Evolutionary conservation across 331 rosid species (phyloP).

Genomic region (Rosa hybrid): DNA sequence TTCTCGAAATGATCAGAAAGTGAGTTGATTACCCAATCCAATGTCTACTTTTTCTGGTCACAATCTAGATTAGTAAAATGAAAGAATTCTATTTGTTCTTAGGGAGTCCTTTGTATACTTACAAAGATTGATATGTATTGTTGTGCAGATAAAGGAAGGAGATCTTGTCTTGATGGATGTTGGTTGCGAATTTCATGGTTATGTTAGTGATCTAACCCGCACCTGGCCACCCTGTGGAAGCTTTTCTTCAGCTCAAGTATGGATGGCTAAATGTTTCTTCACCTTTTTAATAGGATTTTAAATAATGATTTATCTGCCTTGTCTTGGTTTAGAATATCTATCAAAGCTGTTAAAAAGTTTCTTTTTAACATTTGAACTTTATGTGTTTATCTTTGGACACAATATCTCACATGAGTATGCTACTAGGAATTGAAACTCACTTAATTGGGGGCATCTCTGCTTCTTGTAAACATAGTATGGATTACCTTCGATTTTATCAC

Average conservation of each 20-base stretch:
- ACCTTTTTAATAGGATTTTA: not conserved
- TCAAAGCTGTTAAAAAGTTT: not conserved
- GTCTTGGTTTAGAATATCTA: not conserved
- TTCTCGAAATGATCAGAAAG: conserved; percentile 88
- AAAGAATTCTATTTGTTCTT: not conserved
- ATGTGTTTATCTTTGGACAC: not conserved
- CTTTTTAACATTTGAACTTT: not conserved
- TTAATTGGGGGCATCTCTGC: not conserved
- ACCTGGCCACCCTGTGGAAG: conserved; percentile 96
- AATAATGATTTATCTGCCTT: not conserved
- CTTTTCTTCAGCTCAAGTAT: conserved; percentile 81
- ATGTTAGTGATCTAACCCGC: conserved; percentile 92
- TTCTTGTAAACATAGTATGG: not conserved
- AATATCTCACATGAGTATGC: not conserved
- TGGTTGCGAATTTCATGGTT: conserved; percentile 93
- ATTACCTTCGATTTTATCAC: not conserved
- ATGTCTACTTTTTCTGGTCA: not conserved
- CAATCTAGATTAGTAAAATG: not conserved
- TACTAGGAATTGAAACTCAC: not conserved
- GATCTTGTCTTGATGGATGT: conserved; percentile 95
- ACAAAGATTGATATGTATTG: not conserved
- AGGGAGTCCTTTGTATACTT: not conserved
- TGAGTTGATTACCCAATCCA: conserved; percentile 34
- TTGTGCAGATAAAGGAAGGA: conserved; percentile 73
- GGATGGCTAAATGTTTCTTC: conserved; percentile 14